These are phyloP conservation scores for Cyberlindnera nakhonratchasimensis DNA, from an alignment of 805 yeast genomes.

Conservation along the genomic window DNA sequence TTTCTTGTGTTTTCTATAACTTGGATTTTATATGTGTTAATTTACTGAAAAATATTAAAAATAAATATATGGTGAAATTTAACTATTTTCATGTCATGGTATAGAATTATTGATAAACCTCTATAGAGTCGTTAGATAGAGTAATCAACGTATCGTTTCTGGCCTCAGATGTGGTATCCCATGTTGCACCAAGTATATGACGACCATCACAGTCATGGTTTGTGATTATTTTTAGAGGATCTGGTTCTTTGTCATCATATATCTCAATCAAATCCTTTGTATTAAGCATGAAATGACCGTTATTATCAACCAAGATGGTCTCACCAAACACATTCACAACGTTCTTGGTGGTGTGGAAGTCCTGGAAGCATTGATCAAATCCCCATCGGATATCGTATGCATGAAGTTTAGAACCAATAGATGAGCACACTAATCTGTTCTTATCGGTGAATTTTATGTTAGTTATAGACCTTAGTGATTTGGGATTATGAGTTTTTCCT, in stretches of 20 bases:
- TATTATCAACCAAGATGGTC: background rate
- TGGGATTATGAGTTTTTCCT: background rate
- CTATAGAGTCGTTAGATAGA: slow-evolving; percentile 2
- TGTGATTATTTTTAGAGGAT: slow-evolving; percentile 11
- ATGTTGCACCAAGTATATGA: slow-evolving; percentile 7
- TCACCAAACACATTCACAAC: slow-evolving; percentile 16
- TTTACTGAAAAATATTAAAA: background rate
- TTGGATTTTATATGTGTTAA: background rate
- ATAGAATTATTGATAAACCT: slow-evolving; percentile 4
- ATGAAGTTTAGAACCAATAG: slow-evolving; percentile 11
- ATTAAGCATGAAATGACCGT: slow-evolving; percentile 3
- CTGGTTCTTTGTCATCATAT: background rate
- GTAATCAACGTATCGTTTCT: slow-evolving; percentile 1
- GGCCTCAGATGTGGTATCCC: slow-evolving; percentile 1
- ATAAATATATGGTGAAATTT: background rate
- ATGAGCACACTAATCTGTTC: slow-evolving; percentile 8
- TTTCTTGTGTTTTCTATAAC: background rate
- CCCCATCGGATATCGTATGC: slow-evolving; percentile 13
- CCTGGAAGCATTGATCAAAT: slow-evolving; percentile 1
- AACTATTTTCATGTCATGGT: no score
- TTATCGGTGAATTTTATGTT: slow-evolving; percentile 8
- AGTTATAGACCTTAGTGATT: slow-evolving; percentile 12
- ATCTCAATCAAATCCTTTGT: slow-evolving; percentile 15
- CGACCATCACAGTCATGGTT: slow-evolving; percentile 10
- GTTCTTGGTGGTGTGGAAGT: slow-evolving; percentile 10